Evolutionary conservation across 2,329 filamentous ascomycete species (phyloP).

Genomic region (Aspergillus hiratsukae): DNA sequence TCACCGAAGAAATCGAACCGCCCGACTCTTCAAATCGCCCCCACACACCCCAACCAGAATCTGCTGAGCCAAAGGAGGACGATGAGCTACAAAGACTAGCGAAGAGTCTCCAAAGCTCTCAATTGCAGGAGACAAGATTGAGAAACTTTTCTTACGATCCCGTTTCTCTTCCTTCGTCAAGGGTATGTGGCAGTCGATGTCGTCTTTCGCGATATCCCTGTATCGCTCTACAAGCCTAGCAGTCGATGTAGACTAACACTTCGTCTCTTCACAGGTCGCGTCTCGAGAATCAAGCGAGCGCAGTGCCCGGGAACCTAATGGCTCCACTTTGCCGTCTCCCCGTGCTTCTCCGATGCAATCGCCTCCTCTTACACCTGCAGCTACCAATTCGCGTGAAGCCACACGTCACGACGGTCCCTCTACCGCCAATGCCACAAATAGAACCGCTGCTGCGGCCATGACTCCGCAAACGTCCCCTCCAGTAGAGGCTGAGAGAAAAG

Average conservation of each 20-base stretch:
- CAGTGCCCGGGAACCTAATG: conserved; percentile 53
- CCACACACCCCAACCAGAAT: conserved; percentile 12
- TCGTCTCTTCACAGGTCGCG: conserved; percentile 28
- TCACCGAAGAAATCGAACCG: conserved; percentile 65
- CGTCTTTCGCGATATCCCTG: not conserved
- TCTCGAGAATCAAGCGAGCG: conserved; percentile 58
- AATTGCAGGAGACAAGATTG: conserved; percentile 76
- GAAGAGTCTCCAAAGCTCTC: conserved; percentile 65
- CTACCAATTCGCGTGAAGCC: conserved; percentile 59
- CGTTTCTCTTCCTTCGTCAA: conserved; percentile 68
- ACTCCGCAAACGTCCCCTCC: conserved; percentile 54
- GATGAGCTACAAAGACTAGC: conserved; percentile 70
- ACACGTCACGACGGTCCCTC: conserved; percentile 31
- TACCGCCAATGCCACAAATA: conserved; percentile 28
- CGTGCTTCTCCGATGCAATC: conserved; percentile 73
- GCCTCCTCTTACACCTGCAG: conserved; percentile 82
- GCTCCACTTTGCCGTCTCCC: conserved; percentile 62
- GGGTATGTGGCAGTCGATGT: conserved; percentile 30
- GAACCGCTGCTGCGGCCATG: conserved; percentile 36
- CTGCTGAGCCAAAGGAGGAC: conserved; percentile 33
- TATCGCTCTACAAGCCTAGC: conserved; percentile 2
- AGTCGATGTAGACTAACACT: conserved; percentile 2
- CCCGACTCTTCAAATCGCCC: conserved; percentile 26
- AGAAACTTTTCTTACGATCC: conserved; percentile 87
- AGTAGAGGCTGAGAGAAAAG: conserved; percentile 30